A percentile compares a stretch with the other conserved stretches of the same genome.
phyloP scores from a whole-genome alignment of 768 basidiomycete species.

The Collybiopsis luxurians region DNA sequence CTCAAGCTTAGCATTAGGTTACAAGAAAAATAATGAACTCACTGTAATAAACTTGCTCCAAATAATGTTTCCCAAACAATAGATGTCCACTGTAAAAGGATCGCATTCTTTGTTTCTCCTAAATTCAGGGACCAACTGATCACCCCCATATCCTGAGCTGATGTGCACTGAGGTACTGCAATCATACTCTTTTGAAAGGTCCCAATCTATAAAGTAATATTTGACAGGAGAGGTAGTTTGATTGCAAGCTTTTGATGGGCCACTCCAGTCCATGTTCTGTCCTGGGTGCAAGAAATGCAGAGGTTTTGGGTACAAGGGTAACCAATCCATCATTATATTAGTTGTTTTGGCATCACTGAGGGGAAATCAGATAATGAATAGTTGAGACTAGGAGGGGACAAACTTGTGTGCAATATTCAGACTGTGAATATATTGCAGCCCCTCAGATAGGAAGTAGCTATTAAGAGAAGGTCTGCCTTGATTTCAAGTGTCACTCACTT shows the following conservation, averaged over 20 bases:
- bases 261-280: neutral
- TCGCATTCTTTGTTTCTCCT: conserved; percentile 20
- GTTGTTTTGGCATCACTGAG: neutral
- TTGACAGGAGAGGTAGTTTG: conserved; percentile 25
- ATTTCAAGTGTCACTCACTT: conserved; percentile 18
- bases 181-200: conserved; percentile 25
- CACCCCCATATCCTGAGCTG: conserved; percentile 33
- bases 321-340: conserved; percentile 6
- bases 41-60: conserved; percentile 4
- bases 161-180: conserved; percentile 24
- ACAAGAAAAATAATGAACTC: too few species aligned
- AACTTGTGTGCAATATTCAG: conserved; percentile 17
- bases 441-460: too few species aligned
- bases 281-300: neutral
- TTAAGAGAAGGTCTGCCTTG: too few species aligned
- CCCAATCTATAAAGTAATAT: conserved; percentile 40
- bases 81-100: conserved; percentile 44
- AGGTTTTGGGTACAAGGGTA: neutral
- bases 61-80: conserved; percentile 39
- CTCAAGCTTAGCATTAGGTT: too few species aligned
- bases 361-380: neutral
- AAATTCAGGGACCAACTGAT: conserved; percentile 40
- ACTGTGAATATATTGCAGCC: conserved; percentile 16
- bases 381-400: neutral
- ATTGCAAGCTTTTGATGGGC: conserved; percentile 17